phyloP scores from a whole-genome alignment of 306 rosid species.

The Castanea crenata region DNA sequence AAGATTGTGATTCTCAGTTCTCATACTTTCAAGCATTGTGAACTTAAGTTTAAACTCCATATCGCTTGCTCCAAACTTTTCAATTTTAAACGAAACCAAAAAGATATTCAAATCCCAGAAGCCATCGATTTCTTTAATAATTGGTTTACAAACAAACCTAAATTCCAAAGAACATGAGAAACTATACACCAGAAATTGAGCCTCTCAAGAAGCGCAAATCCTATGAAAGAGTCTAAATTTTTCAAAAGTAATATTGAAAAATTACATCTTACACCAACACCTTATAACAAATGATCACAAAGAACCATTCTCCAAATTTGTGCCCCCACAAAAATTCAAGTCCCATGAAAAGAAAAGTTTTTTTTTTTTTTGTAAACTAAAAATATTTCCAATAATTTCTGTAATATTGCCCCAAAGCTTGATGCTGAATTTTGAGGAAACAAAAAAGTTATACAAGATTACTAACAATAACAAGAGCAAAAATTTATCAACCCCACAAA shows the following conservation, averaged over 20 bases:
- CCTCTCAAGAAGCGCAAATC: background rate
- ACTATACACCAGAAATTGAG: background rate
- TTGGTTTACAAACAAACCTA: background rate
- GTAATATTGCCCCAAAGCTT: conserved; percentile 5
- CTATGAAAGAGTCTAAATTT: background rate
- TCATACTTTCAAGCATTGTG: background rate
- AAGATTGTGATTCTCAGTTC: background rate
- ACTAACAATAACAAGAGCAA: background rate
- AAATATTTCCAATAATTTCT: background rate
- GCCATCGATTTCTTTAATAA: background rate
- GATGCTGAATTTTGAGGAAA: background rate
- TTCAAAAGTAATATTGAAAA: background rate
- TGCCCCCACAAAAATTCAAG: background rate
- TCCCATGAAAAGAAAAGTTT: background rate
- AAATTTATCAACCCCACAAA: conserved; percentile 16
- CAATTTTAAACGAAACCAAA: background rate
- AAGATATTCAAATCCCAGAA: background rate
- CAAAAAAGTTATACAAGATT: background rate
- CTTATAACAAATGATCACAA: background rate
- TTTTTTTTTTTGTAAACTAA: background rate
- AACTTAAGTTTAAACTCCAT: background rate
- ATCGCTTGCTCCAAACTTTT: background rate
- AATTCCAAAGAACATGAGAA: background rate
- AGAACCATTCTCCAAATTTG: background rate
- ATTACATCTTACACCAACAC: background rate